A percentile compares a stretch with the other conserved stretches of the same genome.
Conservation (phyloP, 495 filamentous ascomycete genomes). For the Penicillium flavigenum region DNA sequence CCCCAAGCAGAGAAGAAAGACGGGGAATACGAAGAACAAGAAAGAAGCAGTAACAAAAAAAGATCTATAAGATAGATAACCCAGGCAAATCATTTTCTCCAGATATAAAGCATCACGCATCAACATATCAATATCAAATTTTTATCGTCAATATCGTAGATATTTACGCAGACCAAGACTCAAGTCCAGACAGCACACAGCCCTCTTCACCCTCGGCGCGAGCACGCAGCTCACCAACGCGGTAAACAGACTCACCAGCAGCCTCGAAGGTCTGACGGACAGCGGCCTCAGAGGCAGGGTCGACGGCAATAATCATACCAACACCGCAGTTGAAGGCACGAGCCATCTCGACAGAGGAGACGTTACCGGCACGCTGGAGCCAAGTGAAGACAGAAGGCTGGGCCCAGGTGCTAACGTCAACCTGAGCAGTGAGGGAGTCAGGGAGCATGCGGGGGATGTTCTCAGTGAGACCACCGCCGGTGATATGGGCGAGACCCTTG, state of each 20-base stretch:
- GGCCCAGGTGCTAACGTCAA: slow-evolving; percentile 71
- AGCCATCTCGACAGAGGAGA: slow-evolving; percentile 74
- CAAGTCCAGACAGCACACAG: slow-evolving; percentile 67
- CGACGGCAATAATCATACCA: slow-evolving; percentile 86
- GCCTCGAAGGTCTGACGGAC: slow-evolving; percentile 49
- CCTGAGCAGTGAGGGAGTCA: slow-evolving; percentile 64
- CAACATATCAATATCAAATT: slow-evolving; percentile 10
- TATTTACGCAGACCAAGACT: slow-evolving; percentile 59
- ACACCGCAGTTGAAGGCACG: slow-evolving; percentile 92
- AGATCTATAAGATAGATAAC: slow-evolving; percentile 7
- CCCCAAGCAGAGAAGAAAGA: not conserved
- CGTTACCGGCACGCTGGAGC: slow-evolving; percentile 75
- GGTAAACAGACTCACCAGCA: slow-evolving; percentile 74
- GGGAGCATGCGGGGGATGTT: slow-evolving; percentile 95
- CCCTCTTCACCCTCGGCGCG: slow-evolving; percentile 56
- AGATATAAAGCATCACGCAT: slow-evolving; percentile 14
- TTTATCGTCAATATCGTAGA: slow-evolving; percentile 1
- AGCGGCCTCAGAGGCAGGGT: slow-evolving; percentile 26
- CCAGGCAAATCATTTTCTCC: slow-evolving; percentile 6
- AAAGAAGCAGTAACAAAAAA: slow-evolving; percentile 13
- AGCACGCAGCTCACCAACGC: slow-evolving; percentile 65
- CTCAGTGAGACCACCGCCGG: slow-evolving; percentile 86
- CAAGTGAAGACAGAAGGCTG: slow-evolving; percentile 77
- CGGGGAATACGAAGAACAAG: slow-evolving; percentile 17
- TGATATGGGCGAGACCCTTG: slow-evolving; percentile 95